Conservation (phyloP, 2,329 filamentous ascomycete species). For the Phyllosticta paracitricarpa region DNA sequence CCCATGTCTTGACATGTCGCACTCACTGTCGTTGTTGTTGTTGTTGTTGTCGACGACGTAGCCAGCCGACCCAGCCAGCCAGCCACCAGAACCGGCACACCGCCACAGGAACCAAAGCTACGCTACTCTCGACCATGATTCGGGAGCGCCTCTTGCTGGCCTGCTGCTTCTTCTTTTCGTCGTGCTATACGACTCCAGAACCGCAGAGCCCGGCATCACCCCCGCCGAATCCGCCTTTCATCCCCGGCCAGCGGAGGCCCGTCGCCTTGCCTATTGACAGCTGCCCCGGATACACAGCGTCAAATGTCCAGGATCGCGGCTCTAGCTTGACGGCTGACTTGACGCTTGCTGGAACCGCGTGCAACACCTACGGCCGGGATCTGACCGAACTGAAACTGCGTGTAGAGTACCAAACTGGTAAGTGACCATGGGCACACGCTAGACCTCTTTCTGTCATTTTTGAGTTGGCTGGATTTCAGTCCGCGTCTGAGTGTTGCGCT, state of each 20-base stretch:
- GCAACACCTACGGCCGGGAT: constrained; percentile 51
- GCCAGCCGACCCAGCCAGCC: not conserved
- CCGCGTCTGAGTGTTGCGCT: not conserved
- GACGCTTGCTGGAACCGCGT: constrained; percentile 55
- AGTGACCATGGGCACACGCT: constrained; percentile 10
- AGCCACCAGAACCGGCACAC: not conserved
- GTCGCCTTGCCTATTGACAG: constrained; percentile 7
- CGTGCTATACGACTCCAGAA: not conserved
- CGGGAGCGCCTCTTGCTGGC: not conserved
- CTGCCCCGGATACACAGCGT: constrained; percentile 61
- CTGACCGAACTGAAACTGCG: constrained; percentile 45
- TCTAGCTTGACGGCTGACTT: constrained; percentile 59
- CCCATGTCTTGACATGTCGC: not conserved
- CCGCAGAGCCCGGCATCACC: not conserved
- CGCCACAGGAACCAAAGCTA: not conserved
- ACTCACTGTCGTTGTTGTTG: not conserved
- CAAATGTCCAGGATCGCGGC: constrained; percentile 44
- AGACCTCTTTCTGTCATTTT: not conserved
- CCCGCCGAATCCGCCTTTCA: not conserved
- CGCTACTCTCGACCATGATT: not conserved
- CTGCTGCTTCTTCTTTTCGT: not conserved
- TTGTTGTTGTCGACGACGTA: not conserved
- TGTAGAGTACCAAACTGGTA: constrained; percentile 54
- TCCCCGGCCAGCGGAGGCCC: not conserved
- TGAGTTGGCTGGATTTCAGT: not conserved